Conservation (phyloP, 1,284 basidiomycete species). For the Malassezia nana region DNA sequence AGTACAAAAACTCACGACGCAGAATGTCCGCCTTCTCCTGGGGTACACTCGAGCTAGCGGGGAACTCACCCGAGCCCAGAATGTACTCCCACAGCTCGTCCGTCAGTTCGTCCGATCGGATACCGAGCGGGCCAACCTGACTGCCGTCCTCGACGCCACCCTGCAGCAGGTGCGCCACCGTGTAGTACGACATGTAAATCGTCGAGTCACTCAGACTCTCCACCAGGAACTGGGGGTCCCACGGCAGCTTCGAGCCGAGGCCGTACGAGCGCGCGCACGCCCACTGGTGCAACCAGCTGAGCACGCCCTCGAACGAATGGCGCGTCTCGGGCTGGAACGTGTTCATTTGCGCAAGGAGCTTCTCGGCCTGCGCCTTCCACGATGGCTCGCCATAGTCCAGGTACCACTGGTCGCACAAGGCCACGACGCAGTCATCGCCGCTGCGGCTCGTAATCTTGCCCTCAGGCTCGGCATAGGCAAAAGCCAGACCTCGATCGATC, state of each 20-base stretch:
- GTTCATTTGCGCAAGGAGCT: conserved; percentile 77
- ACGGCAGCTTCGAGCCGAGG: conserved; percentile 87
- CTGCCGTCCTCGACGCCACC: conserved; percentile 64
- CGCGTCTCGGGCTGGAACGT: conserved; percentile 80
- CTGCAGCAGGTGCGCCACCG: conserved; percentile 59
- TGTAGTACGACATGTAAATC: conserved; percentile 98
- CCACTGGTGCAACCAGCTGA: conserved; percentile 97
- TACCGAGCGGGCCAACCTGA: conserved; percentile 68
- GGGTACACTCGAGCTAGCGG: conserved; percentile 57
- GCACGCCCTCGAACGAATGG: conserved; percentile 78
- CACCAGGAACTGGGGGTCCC: conserved; percentile 92
- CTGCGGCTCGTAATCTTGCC: conserved; percentile 79
- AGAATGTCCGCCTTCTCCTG: conserved; percentile 71
- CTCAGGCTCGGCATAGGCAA: conserved; percentile 92
- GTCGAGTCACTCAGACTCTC: conserved; percentile 96
- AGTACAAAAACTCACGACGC: conserved; percentile 88
- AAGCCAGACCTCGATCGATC: conserved; percentile 67
- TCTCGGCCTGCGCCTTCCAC: conserved; percentile 79
- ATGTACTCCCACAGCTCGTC: conserved; percentile 97
- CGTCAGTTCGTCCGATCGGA: conserved; percentile 83
- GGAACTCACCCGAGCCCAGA: conserved; percentile 68
- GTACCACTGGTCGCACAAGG: conserved; percentile 98
- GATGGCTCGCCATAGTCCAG: conserved; percentile 85
- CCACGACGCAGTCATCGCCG: conserved; percentile 92
- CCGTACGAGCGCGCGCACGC: conserved; percentile 96